These are phyloP conservation scores for Cinchona pubescens DNA, from an alignment of 257 asterid species.

Conservation along the genomic window DNA sequence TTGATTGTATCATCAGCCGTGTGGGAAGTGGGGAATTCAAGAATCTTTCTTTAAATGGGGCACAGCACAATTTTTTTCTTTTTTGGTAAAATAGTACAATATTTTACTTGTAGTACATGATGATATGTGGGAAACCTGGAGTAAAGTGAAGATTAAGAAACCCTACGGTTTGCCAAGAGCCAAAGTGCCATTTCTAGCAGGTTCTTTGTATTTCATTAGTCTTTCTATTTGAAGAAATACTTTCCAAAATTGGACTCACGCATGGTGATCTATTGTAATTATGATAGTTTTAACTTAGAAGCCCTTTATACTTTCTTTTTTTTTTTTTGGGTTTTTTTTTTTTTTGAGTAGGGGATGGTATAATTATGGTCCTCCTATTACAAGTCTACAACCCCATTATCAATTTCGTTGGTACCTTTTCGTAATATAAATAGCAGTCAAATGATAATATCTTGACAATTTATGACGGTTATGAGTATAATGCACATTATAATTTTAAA, in stretches of 20 bases:
- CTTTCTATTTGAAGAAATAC: neutral
- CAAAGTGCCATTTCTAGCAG: slow-evolving; percentile 1
- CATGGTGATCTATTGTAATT: slow-evolving; percentile 1
- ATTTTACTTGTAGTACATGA: too few species aligned
- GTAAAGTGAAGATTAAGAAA: neutral
- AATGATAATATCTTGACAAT: neutral
- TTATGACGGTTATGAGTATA: neutral
- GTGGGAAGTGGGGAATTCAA: too few species aligned
- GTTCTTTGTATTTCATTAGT: neutral
- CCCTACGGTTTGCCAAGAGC: slow-evolving; percentile 5
- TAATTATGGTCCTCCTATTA: neutral
- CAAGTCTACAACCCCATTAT: too few species aligned
- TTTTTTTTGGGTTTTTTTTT: too few species aligned
- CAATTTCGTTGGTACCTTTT: neutral
- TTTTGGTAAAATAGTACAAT: too few species aligned
- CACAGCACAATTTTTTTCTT: neutral
- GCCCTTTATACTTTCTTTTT: neutral
- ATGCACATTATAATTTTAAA: too few species aligned
- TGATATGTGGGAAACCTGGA: too few species aligned
- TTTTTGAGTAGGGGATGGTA: neutral
- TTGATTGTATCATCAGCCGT: too few species aligned
- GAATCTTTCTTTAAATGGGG: too few species aligned
- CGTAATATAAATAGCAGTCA: neutral
- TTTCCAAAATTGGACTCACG: neutral
- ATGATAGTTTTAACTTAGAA: neutral